Conservation (phyloP, 1,139 yeast genomes). For the Suhomyces ambrosiae region DNA sequence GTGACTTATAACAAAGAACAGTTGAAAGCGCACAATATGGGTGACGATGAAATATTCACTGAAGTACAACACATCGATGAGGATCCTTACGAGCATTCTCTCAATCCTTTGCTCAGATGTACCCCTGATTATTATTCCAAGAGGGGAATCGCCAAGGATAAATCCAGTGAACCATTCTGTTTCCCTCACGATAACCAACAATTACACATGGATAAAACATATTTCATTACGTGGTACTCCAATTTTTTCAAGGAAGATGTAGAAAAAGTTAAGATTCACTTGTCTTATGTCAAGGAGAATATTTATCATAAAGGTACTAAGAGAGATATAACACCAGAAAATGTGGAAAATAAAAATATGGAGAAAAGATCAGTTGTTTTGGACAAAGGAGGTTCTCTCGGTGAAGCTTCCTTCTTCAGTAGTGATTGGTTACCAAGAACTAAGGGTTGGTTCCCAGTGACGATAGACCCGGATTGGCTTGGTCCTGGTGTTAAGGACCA, state of each 20-base stretch:
- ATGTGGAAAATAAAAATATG: slow-evolving; percentile 5
- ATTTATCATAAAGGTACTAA: slow-evolving; percentile 57
- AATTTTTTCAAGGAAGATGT: slow-evolving; percentile 55
- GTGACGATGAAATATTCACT: slow-evolving; percentile 53
- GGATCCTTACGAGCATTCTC: slow-evolving; percentile 64
- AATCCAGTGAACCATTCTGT: slow-evolving; percentile 74
- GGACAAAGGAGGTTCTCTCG: slow-evolving; percentile 41
- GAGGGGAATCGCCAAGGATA: slow-evolving; percentile 63
- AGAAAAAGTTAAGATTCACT: slow-evolving; percentile 64
- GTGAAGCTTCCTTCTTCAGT: slow-evolving; percentile 56
- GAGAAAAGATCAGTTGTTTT: slow-evolving; percentile 38
- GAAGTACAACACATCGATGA: slow-evolving; percentile 62
- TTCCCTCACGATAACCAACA: slow-evolving; percentile 66
- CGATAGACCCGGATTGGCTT: slow-evolving; percentile 64
- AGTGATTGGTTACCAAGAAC: slow-evolving; percentile 72
- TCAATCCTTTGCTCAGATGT: slow-evolving; percentile 82
- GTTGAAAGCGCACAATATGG: slow-evolving; percentile 71
- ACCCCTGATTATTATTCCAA: slow-evolving; percentile 73
- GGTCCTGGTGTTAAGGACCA: slow-evolving; percentile 34
- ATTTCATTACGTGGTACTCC: slow-evolving; percentile 82
- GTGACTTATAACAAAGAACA: slow-evolving; percentile 57
- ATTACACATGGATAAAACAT: slow-evolving; percentile 60
- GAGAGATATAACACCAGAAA: slow-evolving; percentile 32
- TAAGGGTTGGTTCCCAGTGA: slow-evolving; percentile 65
- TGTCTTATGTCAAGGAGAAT: slow-evolving; percentile 63